A percentile compares a stretch with the other conserved stretches of the same genome.
Evolutionary conservation across 306 rosid genomes (phyloP).

Genomic region (Erythrophleum fordii): DNA sequence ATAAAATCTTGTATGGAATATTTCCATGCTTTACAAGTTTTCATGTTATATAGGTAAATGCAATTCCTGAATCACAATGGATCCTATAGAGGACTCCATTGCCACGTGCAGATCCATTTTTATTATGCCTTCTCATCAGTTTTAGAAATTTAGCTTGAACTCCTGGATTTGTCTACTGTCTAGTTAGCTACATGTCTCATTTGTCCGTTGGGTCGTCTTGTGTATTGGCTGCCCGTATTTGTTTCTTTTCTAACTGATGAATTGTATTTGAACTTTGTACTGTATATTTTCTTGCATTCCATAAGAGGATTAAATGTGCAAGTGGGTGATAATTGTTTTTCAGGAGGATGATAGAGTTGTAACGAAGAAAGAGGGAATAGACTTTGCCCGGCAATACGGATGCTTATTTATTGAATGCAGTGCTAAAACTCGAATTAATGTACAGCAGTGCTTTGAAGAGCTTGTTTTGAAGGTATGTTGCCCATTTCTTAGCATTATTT

Average conservation of each 20-base stretch:
- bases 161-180: background rate
- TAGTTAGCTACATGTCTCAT: background rate
- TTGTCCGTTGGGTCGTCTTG: background rate
- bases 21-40: background rate
- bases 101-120: too few relatives aligned
- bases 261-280: constrained; percentile 22
- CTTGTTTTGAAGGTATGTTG: constrained; percentile 82
- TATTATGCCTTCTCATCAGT: background rate
- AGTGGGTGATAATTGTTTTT: constrained; percentile 37
- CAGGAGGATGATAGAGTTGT: constrained; percentile 91
- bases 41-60: constrained; percentile 10
- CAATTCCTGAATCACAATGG: background rate
- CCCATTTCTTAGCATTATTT: constrained; percentile 10
- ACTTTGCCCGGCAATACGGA: constrained; percentile 89
- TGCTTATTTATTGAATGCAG: constrained; percentile 95
- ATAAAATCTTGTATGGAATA: too few relatives aligned
- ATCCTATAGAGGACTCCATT: constrained; percentile 10
- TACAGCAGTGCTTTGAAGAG: constrained; percentile 95
- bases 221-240: background rate
- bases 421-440: constrained; percentile 91
- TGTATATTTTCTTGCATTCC: background rate
- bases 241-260: constrained; percentile 16
- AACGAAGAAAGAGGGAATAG: constrained; percentile 84
- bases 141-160: background rate
- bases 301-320: constrained; percentile 25